A percentile compares a stretch with the other conserved stretches of the same genome.
Evolutionary conservation across 106 monocot genomes (phyloP).

Genomic region (Amphibolis antarctica): DNA sequence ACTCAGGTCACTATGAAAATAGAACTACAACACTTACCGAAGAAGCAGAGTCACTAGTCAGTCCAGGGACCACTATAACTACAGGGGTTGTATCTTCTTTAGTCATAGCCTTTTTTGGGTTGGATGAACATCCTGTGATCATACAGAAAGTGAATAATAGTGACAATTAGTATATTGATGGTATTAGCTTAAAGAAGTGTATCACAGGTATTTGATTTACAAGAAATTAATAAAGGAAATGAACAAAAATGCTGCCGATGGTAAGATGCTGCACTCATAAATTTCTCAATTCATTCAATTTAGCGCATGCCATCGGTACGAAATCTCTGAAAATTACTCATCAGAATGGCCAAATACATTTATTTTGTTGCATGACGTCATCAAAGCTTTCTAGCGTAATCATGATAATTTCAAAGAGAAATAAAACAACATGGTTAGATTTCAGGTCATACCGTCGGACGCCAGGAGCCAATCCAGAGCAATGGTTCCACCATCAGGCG

Average conservation of each 20-base stretch:
- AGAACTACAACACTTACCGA: slow-evolving; percentile 7
- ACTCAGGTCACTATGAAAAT: not conserved
- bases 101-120: slow-evolving; percentile 7
- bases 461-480: slow-evolving; percentile 83
- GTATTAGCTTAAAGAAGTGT: not conserved
- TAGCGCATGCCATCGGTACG: no score
- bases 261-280: no score
- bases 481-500: slow-evolving; percentile 64
- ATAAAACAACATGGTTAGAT: not conserved
- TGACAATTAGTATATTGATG: not conserved
- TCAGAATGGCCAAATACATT: no score
- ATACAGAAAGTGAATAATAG: not conserved
- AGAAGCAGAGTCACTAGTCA: slow-evolving; percentile 25
- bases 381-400: no score
- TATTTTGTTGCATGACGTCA: no score
- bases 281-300: no score
- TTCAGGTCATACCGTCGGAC: slow-evolving; percentile 42
- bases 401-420: not conserved
- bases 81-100: slow-evolving; percentile 27
- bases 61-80: slow-evolving; percentile 21
- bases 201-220: no score
- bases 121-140: slow-evolving; percentile 13
- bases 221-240: no score
- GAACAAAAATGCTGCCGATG: no score
- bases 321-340: no score